These are phyloP conservation scores for Rhizophora mangle DNA, from an alignment of 345 rosid species.

Conservation along the genomic window DNA sequence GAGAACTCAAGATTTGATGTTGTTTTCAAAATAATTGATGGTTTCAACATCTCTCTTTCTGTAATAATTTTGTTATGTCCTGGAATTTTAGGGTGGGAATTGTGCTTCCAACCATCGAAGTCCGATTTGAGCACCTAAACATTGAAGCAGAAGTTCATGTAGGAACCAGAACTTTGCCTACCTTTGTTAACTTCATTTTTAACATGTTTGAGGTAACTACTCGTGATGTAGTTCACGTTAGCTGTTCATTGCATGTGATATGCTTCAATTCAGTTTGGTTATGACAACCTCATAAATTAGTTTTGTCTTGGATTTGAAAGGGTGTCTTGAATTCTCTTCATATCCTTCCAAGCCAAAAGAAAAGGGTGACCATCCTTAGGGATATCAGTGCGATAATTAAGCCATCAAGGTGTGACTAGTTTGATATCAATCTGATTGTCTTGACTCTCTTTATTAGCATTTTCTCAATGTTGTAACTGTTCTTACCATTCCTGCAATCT, in stretches of 20 bases:
- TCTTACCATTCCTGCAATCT: neutral
- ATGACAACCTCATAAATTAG: neutral
- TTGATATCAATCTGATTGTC: constrained; percentile 6
- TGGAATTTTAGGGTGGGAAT: constrained; percentile 46
- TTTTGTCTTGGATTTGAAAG: constrained; percentile 4
- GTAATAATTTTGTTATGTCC: neutral
- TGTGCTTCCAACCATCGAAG: constrained; percentile 42
- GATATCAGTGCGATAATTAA: constrained; percentile 65
- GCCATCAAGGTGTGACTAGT: constrained; percentile 49
- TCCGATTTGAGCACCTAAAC: constrained; percentile 45
- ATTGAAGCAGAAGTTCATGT: constrained; percentile 55
- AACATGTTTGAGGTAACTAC: constrained; percentile 46
- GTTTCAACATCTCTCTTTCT: neutral
- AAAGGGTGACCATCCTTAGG: constrained; percentile 50
- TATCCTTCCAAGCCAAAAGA: constrained; percentile 48
- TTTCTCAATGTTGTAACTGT: neutral
- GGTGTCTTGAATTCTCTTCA: constrained; percentile 27
- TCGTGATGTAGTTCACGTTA: neutral
- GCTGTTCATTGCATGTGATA: too few relatives aligned
- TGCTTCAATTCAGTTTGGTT: neutral
- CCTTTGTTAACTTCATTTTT: constrained; percentile 42
- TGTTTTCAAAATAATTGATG: too few relatives aligned
- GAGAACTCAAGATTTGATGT: too few relatives aligned
- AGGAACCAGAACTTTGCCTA: constrained; percentile 62
- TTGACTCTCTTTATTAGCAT: neutral